A percentile compares a stretch with the other conserved stretches of the same genome.
Conservation (phyloP, 805 yeast species). For the Lipomyces sp. region DNA sequence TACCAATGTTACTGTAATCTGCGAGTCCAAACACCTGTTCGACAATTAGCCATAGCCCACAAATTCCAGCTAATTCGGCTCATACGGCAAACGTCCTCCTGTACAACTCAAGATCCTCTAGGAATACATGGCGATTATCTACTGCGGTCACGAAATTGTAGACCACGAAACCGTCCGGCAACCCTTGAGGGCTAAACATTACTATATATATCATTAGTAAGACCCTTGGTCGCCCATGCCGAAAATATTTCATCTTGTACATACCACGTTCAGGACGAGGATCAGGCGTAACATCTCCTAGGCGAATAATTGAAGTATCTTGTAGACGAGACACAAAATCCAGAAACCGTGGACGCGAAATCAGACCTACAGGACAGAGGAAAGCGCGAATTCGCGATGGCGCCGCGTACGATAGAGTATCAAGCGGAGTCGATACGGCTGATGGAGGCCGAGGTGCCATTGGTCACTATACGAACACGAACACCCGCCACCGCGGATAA, state of each 20-base stretch:
- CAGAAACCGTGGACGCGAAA: constrained; percentile 33
- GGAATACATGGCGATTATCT: constrained; percentile 63
- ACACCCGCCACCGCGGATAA: background rate
- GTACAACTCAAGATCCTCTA: constrained; percentile 90
- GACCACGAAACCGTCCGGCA: constrained; percentile 75
- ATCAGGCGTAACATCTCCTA: constrained; percentile 76
- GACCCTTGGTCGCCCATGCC: background rate
- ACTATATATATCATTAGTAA: constrained; percentile 35
- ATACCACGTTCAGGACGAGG: constrained; percentile 50
- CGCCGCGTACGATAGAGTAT: constrained; percentile 34
- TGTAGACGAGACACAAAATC: constrained; percentile 53
- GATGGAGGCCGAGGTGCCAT: constrained; percentile 16
- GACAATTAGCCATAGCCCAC: constrained; percentile 40
- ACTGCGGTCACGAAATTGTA: constrained; percentile 58
- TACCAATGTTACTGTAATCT: constrained; percentile 41
- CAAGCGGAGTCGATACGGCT: constrained; percentile 20
- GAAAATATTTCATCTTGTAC: constrained; percentile 10
- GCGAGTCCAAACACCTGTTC: constrained; percentile 52
- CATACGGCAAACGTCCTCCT: constrained; percentile 70
- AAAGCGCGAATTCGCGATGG: constrained; percentile 38
- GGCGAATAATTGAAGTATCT: constrained; percentile 63
- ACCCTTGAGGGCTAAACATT: constrained; percentile 80
- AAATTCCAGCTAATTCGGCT: constrained; percentile 45
- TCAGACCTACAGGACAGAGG: constrained; percentile 36
- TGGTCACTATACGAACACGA: background rate